phyloP scores from a whole-genome alignment of 306 rosid genomes.

The Carpinus viminea region DNA sequence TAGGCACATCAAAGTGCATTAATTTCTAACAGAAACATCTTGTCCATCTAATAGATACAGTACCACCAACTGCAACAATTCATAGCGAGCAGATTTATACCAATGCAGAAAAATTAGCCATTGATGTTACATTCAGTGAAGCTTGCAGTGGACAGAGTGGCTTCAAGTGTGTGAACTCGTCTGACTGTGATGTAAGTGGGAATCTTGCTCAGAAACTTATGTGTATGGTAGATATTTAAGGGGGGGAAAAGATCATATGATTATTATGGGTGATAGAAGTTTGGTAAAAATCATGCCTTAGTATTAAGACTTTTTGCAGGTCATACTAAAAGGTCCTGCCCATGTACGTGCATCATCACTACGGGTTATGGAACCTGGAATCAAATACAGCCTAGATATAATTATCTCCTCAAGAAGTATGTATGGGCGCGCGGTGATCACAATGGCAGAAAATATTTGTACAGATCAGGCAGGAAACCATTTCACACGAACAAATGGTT shows the following conservation, averaged over 20 bases:
- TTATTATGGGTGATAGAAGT: constrained; percentile 2
- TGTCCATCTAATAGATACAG: constrained; percentile 41
- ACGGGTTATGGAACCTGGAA: constrained; percentile 35
- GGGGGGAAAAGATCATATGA: neutral
- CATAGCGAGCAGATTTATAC: constrained; percentile 42
- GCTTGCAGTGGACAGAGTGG: constrained; percentile 59
- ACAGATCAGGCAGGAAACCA: constrained; percentile 61
- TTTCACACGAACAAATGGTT: constrained; percentile 48
- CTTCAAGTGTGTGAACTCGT: constrained; percentile 53
- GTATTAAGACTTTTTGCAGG: constrained; percentile 29
- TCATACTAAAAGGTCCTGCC: constrained; percentile 49
- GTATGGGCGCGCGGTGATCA: constrained; percentile 45
- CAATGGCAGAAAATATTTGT: constrained; percentile 47
- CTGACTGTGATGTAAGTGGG: constrained; percentile 63
- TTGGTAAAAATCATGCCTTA: constrained; percentile 5
- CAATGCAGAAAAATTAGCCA: constrained; percentile 40
- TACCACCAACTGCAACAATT: constrained; percentile 61
- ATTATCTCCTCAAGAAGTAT: constrained; percentile 30
- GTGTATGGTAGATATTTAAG: neutral
- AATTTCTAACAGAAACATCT: no score
- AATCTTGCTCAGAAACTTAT: constrained; percentile 10
- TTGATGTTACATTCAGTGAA: constrained; percentile 57
- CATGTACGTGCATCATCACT: constrained; percentile 46
- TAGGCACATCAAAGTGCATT: no score
- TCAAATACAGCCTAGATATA: constrained; percentile 46